These are phyloP conservation scores for Sugiyamaella paludigena DNA, from an alignment of 1,139 yeast genomes.

Conservation along the genomic window DNA sequence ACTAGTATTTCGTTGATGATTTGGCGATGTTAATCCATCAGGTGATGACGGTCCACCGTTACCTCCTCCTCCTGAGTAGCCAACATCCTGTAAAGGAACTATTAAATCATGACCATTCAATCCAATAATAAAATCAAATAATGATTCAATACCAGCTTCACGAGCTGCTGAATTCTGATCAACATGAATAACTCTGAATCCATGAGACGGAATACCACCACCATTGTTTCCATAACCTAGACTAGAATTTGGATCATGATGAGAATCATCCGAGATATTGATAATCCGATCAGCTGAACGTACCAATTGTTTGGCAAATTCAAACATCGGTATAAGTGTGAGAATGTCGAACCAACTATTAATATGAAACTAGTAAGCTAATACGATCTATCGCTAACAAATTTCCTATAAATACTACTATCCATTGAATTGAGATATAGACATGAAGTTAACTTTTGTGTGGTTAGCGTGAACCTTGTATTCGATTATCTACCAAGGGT, in stretches of 20 bases:
- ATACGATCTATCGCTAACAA: too few relatives aligned
- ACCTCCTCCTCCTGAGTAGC: too few relatives aligned
- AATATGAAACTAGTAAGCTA: too few relatives aligned
- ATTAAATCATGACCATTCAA: constrained; percentile 65
- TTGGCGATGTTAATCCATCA: not conserved
- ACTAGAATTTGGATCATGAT: constrained; percentile 3
- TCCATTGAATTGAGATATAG: too few relatives aligned
- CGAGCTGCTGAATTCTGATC: constrained; percentile 44
- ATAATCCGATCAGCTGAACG: constrained; percentile 60
- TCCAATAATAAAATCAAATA: constrained; percentile 82
- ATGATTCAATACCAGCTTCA: constrained; percentile 63
- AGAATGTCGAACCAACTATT: too few relatives aligned
- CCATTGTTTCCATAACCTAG: constrained; percentile 11
- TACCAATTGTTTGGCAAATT: constrained; percentile 82
- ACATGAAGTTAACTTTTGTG: too few relatives aligned
- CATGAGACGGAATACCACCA: constrained; percentile 39
- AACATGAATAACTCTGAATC: constrained; percentile 56
- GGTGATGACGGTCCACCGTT: too few relatives aligned
- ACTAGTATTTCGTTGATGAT: constrained; percentile 1
- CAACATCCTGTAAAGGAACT: not conserved
- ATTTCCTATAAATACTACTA: too few relatives aligned
- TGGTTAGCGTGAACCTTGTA: too few relatives aligned
- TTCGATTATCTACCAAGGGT: too few relatives aligned
- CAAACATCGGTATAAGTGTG: too few relatives aligned
- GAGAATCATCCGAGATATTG: constrained; percentile 10